A percentile compares a stretch with the other conserved stretches of the same genome.
phyloP scores from a whole-genome alignment of 345 rosid species.

The Pistacia atlantica region DNA sequence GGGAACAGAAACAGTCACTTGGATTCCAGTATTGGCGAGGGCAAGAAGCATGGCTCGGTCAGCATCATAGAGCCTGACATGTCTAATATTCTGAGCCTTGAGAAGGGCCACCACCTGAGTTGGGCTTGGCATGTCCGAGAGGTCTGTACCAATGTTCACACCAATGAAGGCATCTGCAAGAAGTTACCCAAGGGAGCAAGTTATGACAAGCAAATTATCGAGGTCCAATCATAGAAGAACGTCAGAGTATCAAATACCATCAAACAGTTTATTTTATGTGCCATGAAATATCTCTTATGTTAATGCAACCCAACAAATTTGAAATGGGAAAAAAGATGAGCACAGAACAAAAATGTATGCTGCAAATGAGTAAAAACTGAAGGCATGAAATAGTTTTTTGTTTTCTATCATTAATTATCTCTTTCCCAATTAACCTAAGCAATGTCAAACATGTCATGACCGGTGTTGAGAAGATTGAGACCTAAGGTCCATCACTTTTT shows the following conservation, averaged over 20 bases:
- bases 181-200: neutral
- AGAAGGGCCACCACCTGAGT: slow-evolving; percentile 86
- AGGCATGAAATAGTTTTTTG: slow-evolving; percentile 4
- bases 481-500: neutral
- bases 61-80: slow-evolving; percentile 85
- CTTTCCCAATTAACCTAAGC: neutral
- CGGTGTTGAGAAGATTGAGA: neutral
- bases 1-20: slow-evolving; percentile 88
- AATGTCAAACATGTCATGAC: neutral
- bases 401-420: neutral
- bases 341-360: neutral
- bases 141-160: slow-evolving; percentile 85
- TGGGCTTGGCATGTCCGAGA: slow-evolving; percentile 89
- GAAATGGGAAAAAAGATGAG: neutral
- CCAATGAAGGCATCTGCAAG: slow-evolving; percentile 78
- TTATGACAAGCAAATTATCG: slow-evolving; percentile 1
- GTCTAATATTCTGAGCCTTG: slow-evolving; percentile 76
- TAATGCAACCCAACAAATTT: neutral
- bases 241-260: slow-evolving; percentile 2
- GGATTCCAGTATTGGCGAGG: slow-evolving; percentile 84
- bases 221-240: slow-evolving; percentile 6
- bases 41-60: slow-evolving; percentile 84
- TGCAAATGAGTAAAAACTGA: neutral
- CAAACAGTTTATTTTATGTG: neutral
- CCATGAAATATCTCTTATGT: neutral